These are phyloP conservation scores for Torulaspora gathmanii DNA, from an alignment of 805 yeast genomes.

Conservation along the genomic window DNA sequence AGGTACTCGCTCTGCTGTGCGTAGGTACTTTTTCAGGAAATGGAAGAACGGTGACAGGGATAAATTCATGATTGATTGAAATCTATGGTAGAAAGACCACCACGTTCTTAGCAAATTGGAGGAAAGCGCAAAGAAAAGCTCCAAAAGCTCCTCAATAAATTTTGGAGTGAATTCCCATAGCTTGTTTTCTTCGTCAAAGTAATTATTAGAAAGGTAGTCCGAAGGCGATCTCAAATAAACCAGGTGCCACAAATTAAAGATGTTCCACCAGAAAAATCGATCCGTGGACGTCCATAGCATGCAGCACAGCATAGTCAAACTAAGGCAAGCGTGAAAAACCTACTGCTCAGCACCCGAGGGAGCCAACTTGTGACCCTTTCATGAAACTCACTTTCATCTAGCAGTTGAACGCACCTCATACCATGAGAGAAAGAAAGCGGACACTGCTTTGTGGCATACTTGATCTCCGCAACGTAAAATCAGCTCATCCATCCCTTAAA, in stretches of 20 bases:
- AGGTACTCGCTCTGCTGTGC: slow-evolving; percentile 7
- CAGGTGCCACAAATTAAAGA: not conserved
- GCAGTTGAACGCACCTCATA: too few species aligned
- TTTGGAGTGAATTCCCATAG: not conserved
- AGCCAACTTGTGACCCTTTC: too few species aligned
- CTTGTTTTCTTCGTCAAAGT: not conserved
- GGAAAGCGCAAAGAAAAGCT: not conserved
- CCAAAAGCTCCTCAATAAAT: not conserved
- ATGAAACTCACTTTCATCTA: too few species aligned
- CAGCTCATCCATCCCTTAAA: too few species aligned
- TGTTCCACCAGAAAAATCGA: not conserved
- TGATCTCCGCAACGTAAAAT: too few species aligned
- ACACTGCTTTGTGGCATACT: too few species aligned
- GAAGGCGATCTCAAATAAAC: not conserved
- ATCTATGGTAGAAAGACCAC: slow-evolving; percentile 7
- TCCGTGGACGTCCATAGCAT: not conserved
- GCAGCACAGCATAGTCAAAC: not conserved
- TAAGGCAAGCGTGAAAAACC: not conserved
- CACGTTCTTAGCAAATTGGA: not conserved
- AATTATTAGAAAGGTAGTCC: not conserved
- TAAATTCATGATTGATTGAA: slow-evolving; percentile 2
- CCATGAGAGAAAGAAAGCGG: too few species aligned
- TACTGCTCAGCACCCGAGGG: not conserved
- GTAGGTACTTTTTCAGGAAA: slow-evolving; percentile 8
- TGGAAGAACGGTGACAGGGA: slow-evolving; percentile 9